These are phyloP conservation scores for Papiliotrema nemorosa DNA, from an alignment of 1,284 basidiomycete species.

Conservation along the genomic window DNA sequence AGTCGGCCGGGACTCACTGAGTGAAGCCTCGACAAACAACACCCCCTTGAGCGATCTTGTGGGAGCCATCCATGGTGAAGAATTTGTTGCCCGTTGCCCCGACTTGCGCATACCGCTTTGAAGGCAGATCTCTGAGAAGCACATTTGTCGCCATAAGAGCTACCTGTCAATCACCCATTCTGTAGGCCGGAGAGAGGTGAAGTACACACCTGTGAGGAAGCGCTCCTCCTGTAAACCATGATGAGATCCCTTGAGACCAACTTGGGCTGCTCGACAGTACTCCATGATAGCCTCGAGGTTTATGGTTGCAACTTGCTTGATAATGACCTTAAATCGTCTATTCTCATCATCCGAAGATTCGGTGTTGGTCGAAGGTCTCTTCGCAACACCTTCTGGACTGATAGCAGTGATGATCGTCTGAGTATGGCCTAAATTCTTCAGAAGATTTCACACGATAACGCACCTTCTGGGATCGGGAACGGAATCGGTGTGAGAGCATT, in stretches of 20 bases:
- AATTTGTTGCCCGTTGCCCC: constrained; percentile 44
- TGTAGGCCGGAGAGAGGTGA: not conserved
- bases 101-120: constrained; percentile 31
- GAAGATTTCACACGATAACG: constrained; percentile 16
- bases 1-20: constrained; percentile 30
- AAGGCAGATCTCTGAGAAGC: constrained; percentile 41
- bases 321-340: constrained; percentile 42
- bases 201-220: not conserved
- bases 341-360: constrained; percentile 30
- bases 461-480: constrained; percentile 24
- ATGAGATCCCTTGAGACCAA: constrained; percentile 25
- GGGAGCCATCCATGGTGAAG: constrained; percentile 29
- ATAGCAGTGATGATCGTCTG: constrained; percentile 30
- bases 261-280: constrained; percentile 38
- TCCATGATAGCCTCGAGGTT: constrained; percentile 39
- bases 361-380: constrained; percentile 12
- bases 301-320: constrained; percentile 33
- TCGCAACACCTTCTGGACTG: constrained; percentile 28
- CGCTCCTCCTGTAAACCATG: constrained; percentile 7
- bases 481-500: constrained; percentile 38
- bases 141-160: constrained; percentile 35
- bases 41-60: constrained; percentile 35
- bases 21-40: constrained; percentile 45
- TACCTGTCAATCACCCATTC: constrained; percentile 32
- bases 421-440: constrained; percentile 29